phyloP scores from a whole-genome alignment of 2,329 filamentous ascomycete species.

The Aspergillus sp. region DNA sequence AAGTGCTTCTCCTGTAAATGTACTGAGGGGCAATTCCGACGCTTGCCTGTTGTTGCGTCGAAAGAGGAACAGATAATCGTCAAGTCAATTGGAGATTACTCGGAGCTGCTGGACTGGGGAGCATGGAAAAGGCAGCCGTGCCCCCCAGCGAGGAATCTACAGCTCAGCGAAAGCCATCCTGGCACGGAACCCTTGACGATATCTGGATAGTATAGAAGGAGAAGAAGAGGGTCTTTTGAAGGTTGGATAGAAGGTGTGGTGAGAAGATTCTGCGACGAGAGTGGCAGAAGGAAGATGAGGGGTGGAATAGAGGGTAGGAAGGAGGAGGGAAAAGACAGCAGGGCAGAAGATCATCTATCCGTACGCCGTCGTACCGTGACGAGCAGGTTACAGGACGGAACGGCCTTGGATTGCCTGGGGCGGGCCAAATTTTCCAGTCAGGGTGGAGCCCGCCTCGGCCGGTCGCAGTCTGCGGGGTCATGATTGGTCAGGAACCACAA shows the following conservation, averaged over 20 bases:
- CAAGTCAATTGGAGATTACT: conserved; percentile 58
- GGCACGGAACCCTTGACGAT: conserved; percentile 73
- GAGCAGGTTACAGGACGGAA: conserved; percentile 21
- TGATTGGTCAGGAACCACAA: conserved; percentile 28
- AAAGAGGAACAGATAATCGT: conserved; percentile 58
- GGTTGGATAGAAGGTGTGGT: conserved; percentile 2
- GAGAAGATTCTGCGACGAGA: conserved; percentile 22
- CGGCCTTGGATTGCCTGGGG: conserved; percentile 20
- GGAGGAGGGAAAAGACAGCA: conserved; percentile 24
- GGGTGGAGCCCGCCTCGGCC: conserved; percentile 24
- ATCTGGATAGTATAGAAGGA: conserved; percentile 48
- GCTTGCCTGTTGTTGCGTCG: conserved; percentile 40
- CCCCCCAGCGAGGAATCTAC: conserved; percentile 85
- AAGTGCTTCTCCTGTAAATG: conserved; percentile 43
- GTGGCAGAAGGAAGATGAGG: conserved; percentile 21
- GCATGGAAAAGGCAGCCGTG: conserved; percentile 57
- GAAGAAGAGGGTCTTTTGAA: not conserved
- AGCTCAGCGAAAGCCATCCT: conserved; percentile 79
- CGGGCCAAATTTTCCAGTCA: conserved; percentile 32
- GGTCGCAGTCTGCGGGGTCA: not conserved
- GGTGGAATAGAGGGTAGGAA: conserved; percentile 19
- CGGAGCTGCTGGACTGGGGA: conserved; percentile 86
- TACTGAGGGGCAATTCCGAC: conserved; percentile 65
- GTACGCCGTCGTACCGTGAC: conserved; percentile 17
- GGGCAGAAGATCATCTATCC: conserved; percentile 24